A percentile compares a stretch with the other conserved stretches of the same genome.
phyloP scores from a whole-genome alignment of 2,329 filamentous ascomycete genomes.

The Botryosphaeria dothidea region DNA sequence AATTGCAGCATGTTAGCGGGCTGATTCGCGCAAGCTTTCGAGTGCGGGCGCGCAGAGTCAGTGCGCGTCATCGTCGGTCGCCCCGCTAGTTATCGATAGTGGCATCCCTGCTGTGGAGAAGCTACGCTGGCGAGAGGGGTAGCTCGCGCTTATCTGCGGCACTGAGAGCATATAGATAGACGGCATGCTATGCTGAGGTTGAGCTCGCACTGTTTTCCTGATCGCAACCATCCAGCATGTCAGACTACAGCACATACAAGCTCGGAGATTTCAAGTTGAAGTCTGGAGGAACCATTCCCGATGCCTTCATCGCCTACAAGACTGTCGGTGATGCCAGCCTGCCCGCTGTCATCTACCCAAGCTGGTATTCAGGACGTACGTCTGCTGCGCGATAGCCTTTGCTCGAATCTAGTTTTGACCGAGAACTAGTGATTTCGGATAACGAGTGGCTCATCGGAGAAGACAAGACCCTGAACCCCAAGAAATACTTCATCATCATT shows the following conservation, averaged over 20 bases:
- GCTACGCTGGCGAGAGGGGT: neutral
- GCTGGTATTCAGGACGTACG: slow-evolving; percentile 69
- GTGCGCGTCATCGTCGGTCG: neutral
- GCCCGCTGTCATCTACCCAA: slow-evolving; percentile 73
- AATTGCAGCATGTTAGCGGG: too few species aligned
- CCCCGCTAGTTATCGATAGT: neutral
- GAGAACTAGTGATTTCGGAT: slow-evolving; percentile 57
- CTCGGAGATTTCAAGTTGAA: slow-evolving; percentile 69
- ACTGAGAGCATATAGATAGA: neutral
- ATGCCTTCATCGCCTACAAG: slow-evolving; percentile 74
- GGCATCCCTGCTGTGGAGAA: neutral
- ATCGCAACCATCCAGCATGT: neutral
- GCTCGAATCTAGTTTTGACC: slow-evolving; percentile 11
- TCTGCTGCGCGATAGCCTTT: slow-evolving; percentile 19
- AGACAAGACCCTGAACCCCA: slow-evolving; percentile 64
- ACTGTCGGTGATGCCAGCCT: slow-evolving; percentile 65
- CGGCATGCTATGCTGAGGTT: neutral
- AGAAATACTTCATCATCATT: slow-evolving; percentile 68
- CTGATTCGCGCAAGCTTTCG: neutral
- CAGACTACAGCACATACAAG: slow-evolving; percentile 53
- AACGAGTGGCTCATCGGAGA: slow-evolving; percentile 74
- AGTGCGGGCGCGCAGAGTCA: slow-evolving; percentile 1
- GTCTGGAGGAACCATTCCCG: slow-evolving; percentile 60
- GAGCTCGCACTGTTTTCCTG: neutral
- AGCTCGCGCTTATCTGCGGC: neutral